These are phyloP conservation scores for Penicillium silybi DNA, from an alignment of 495 filamentous ascomycete species.

Conservation along the genomic window DNA sequence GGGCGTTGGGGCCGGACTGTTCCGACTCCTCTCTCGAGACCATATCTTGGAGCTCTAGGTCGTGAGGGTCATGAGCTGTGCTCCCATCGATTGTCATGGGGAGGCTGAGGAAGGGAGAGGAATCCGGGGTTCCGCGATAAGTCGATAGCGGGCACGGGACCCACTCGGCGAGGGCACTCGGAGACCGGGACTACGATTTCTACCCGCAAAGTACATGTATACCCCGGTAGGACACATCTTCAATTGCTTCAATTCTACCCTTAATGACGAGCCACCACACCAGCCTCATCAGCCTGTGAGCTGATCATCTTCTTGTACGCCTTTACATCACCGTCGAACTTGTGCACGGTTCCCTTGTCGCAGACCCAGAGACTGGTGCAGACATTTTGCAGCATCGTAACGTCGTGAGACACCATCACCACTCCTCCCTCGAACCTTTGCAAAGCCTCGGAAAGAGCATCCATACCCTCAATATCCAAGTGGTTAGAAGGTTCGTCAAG, in stretches of 20 bases:
- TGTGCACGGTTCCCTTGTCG: slow-evolving; percentile 90
- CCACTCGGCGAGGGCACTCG: background rate
- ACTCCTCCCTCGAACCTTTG: slow-evolving; percentile 88
- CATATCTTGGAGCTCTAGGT: slow-evolving; percentile 22
- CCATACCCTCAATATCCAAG: slow-evolving; percentile 99
- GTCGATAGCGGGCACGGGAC: slow-evolving; percentile 13
- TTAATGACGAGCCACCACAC: slow-evolving; percentile 58
- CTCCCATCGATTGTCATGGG: background rate
- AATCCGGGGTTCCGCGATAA: slow-evolving; percentile 12
- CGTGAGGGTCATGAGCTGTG: slow-evolving; percentile 5
- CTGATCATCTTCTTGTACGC: slow-evolving; percentile 97
- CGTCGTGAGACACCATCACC: slow-evolving; percentile 98
- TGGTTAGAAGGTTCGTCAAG: slow-evolving; percentile 99
- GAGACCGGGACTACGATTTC: background rate
- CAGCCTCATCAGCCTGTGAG: slow-evolving; percentile 81
- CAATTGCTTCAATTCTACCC: background rate
- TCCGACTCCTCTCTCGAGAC: slow-evolving; percentile 20
- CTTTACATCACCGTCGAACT: slow-evolving; percentile 92
- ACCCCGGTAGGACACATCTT: no score
- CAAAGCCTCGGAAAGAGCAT: slow-evolving; percentile 81
- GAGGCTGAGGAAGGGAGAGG: background rate
- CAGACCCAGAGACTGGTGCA: slow-evolving; percentile 96
- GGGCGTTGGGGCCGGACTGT: slow-evolving; percentile 21
- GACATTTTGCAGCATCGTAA: slow-evolving; percentile 96
- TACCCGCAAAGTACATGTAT: no score